A percentile compares a stretch with the other conserved stretches of the same genome.
Evolutionary conservation across 1,284 basidiomycete species (phyloP).

Genomic region (Apiotrichum mycotoxinovorans): DNA sequence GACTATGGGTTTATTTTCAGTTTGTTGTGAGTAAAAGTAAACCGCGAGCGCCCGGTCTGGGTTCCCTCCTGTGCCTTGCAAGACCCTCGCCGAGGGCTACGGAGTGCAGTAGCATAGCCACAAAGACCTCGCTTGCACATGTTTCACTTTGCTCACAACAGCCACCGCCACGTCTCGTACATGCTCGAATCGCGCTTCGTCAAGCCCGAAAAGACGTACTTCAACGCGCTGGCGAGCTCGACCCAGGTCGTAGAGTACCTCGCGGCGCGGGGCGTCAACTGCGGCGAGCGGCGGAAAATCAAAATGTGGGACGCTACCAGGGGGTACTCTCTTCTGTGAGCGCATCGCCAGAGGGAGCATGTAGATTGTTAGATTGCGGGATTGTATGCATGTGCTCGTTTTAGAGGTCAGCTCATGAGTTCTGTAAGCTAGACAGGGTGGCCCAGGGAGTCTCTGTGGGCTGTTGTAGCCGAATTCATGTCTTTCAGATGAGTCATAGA

Average conservation of each 20-base stretch:
- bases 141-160: constrained; percentile 17
- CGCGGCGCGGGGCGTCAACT: constrained; percentile 43
- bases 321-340: constrained; percentile 14
- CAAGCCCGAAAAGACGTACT: constrained; percentile 53
- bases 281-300: constrained; percentile 11
- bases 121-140: too few relatives aligned
- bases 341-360: background rate
- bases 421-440: too few relatives aligned
- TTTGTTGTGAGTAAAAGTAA: constrained; percentile 46
- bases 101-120: too few relatives aligned
- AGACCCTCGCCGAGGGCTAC: too few relatives aligned
- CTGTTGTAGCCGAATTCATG: too few relatives aligned
- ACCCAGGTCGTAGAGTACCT: constrained; percentile 56
- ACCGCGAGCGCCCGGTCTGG: constrained; percentile 10
- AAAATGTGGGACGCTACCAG: constrained; percentile 38
- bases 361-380: background rate
- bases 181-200: constrained; percentile 57
- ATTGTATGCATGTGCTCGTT: background rate
- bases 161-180: constrained; percentile 55
- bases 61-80: too few relatives aligned
- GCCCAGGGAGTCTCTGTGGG: too few relatives aligned
- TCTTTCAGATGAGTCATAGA: too few relatives aligned
- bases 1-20: constrained; percentile 55
- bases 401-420: too few relatives aligned
- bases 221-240: constrained; percentile 54